Conservation (phyloP, 2,329 filamentous ascomycete genomes). For the Fusarium sp. region DNA sequence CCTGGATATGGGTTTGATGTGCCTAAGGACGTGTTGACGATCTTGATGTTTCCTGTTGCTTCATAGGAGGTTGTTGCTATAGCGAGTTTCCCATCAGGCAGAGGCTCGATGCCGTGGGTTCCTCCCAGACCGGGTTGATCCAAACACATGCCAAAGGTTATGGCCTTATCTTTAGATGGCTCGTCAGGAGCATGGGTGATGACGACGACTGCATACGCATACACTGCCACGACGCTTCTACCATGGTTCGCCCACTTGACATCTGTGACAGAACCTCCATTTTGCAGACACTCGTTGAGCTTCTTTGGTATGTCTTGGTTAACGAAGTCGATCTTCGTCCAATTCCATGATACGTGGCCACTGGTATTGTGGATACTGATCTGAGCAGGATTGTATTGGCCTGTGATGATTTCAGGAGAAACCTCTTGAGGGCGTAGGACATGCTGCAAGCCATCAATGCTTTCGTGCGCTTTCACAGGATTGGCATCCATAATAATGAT, state of each 20-base stretch:
- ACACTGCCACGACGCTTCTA: neutral
- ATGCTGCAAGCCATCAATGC: neutral
- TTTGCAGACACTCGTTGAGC: neutral
- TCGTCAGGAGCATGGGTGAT: neutral
- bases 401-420: neutral
- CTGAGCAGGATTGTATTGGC: neutral
- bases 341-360: neutral
- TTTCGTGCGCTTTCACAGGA: too few species aligned
- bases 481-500: rapidly evolving
- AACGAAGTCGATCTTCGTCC: neutral
- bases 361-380: neutral
- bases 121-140: neutral
- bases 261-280: neutral
- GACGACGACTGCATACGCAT: neutral
- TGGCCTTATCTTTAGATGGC: neutral
- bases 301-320: neutral
- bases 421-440: rapidly evolving
- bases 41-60: neutral
- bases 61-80: neutral
- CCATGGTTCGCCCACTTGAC: neutral
- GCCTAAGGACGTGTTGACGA: neutral
- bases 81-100: neutral
- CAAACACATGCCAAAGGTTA: neutral
- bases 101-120: neutral
- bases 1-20: neutral